Percentiles rank a stretch among this genome's conserved stretches.
These are phyloP conservation scores for Platanthera guangdongensis DNA, from an alignment of 106 monocot genomes.

Conservation along the genomic window DNA sequence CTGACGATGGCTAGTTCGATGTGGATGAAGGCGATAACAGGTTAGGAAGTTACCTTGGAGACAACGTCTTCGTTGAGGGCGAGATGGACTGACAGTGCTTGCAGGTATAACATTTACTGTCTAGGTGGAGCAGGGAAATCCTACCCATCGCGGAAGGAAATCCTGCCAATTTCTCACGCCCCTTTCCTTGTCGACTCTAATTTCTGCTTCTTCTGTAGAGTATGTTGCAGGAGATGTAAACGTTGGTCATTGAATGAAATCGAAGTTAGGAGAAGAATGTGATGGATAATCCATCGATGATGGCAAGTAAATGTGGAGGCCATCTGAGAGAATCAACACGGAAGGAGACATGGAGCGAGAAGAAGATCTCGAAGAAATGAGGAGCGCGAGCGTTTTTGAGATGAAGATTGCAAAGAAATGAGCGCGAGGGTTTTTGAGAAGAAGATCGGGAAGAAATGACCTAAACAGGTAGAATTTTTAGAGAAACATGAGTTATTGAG, in stretches of 20 bases:
- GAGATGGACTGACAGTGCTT: conserved; percentile 47
- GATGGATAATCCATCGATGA: no score
- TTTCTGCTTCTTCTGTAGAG: background rate
- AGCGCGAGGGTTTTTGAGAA: no score
- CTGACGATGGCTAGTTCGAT: background rate
- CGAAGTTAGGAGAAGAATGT: no score
- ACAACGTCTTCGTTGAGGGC: conserved; percentile 34
- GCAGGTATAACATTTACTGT: conserved; percentile 67
- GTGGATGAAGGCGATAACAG: background rate
- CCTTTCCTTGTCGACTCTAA: background rate
- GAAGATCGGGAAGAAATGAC: no score
- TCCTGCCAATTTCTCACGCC: background rate
- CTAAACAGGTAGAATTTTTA: no score
- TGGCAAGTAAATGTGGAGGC: no score
- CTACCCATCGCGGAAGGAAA: conserved; percentile 40
- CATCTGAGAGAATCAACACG: no score
- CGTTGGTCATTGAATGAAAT: background rate
- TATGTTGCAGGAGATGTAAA: background rate
- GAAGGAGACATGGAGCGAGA: no score
- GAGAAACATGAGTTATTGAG: no score
- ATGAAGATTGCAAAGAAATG: no score
- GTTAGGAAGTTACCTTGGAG: conserved; percentile 32
- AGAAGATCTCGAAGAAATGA: no score
- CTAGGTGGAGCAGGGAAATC: conserved; percentile 36
- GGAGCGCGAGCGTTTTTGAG: no score